Evolutionary conservation across 768 basidiomycete genomes (phyloP).

Genomic region (Zangia roseola): DNA sequence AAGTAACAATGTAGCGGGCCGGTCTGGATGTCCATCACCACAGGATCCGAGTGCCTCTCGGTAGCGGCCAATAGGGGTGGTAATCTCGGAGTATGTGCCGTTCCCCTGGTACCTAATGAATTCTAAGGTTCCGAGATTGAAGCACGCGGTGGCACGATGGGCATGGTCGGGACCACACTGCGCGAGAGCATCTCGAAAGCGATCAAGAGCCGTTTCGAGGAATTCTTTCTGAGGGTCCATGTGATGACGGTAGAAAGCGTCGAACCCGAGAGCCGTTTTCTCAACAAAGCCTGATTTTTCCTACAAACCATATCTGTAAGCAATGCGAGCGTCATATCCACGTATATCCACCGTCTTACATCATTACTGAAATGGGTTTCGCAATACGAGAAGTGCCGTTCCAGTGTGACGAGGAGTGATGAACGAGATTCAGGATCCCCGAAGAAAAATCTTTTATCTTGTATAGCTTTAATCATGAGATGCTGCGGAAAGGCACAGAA

Average conservation of each 20-base stretch:
- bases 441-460: no score
- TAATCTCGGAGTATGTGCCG: background rate
- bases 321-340: no score
- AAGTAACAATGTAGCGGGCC: background rate
- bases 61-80: background rate
- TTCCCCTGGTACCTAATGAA: background rate
- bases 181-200: background rate
- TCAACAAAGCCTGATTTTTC: no score
- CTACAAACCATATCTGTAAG: no score
- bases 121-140: conserved; percentile 7
- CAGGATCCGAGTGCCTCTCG: conserved; percentile 12
- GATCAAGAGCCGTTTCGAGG: no score
- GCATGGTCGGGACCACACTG: background rate
- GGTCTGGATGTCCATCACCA: conserved; percentile 6
- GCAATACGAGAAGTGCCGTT: no score
- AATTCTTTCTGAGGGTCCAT: background rate
- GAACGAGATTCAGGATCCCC: no score
- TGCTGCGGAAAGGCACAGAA: no score
- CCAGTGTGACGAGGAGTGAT: no score
- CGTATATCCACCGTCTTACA: no score
- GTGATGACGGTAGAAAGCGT: background rate
- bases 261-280: conserved; percentile 3
- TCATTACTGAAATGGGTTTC: no score
- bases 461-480: no score
- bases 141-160: conserved; percentile 1